Evolutionary conservation across 2,329 filamentous ascomycete species (phyloP).

Genomic region (Zasmidium citrigriseum): DNA sequence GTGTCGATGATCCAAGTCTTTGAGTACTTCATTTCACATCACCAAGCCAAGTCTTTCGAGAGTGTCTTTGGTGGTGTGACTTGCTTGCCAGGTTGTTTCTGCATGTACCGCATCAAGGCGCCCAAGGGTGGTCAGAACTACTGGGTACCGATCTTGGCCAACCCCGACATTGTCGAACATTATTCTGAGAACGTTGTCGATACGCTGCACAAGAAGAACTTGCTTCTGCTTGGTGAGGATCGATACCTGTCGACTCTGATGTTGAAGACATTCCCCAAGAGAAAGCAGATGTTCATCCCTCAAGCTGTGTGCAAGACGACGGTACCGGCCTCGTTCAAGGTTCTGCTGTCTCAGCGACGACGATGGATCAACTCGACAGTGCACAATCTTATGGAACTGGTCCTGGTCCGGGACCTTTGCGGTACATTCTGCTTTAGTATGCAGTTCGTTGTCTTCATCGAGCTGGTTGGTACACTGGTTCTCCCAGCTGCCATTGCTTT

Average conservation of each 20-base stretch:
- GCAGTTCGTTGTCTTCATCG: slow-evolving; percentile 97
- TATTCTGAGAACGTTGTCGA: slow-evolving; percentile 99
- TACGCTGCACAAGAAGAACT: slow-evolving; percentile 95
- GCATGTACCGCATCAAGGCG: slow-evolving; percentile 99
- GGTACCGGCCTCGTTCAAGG: slow-evolving; percentile 88
- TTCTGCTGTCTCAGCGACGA: slow-evolving; percentile 89
- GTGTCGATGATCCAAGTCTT: slow-evolving; percentile 98
- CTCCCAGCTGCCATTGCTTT: slow-evolving; percentile 95
- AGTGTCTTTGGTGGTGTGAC: slow-evolving; percentile 99
- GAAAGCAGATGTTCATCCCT: slow-evolving; percentile 97
- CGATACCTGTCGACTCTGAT: slow-evolving; percentile 95
- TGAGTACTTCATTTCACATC: slow-evolving; percentile 99
- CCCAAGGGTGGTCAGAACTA: slow-evolving; percentile 98
- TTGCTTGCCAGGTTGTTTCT: slow-evolving; percentile 97
- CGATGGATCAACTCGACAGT: slow-evolving; percentile 99
- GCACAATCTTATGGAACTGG: slow-evolving; percentile 96
- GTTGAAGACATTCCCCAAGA: slow-evolving; percentile 97
- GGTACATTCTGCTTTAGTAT: slow-evolving; percentile 99
- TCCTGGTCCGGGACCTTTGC: slow-evolving; percentile 92
- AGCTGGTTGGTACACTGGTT: slow-evolving; percentile 90
- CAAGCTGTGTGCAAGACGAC: slow-evolving; percentile 99
- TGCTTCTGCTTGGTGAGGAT: slow-evolving; percentile 89
- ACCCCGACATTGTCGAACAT: slow-evolving; percentile 97
- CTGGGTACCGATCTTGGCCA: slow-evolving; percentile 97
- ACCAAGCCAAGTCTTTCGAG: slow-evolving; percentile 95